A percentile compares a stretch with the other conserved stretches of the same genome.
These are phyloP conservation scores for Deakozyma indianensis DNA, from an alignment of 805 yeast species.

Conservation along the genomic window DNA sequence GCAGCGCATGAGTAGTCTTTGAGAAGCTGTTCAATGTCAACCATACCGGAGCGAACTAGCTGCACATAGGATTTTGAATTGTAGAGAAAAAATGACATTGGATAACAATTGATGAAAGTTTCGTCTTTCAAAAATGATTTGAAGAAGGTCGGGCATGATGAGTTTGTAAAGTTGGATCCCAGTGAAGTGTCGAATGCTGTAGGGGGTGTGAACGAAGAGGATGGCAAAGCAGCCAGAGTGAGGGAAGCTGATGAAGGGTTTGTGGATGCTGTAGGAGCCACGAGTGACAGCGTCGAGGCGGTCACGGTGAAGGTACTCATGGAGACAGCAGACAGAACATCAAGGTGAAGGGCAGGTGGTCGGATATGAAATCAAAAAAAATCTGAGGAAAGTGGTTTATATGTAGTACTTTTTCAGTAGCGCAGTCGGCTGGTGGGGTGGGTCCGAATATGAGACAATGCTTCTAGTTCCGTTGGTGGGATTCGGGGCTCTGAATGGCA, in stretches of 20 bases:
- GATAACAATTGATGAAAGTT: conserved; percentile 15
- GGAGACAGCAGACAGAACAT: too few species aligned
- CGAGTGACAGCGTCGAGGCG: neutral
- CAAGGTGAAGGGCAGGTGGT: too few species aligned
- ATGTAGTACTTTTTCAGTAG: too few species aligned
- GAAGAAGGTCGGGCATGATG: conserved; percentile 16
- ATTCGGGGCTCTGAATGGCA: too few species aligned
- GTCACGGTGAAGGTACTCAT: neutral
- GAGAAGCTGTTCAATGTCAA: conserved; percentile 13
- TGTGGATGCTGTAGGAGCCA: neutral
- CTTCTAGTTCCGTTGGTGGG: too few species aligned
- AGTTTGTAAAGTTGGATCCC: conserved; percentile 15
- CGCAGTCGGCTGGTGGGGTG: too few species aligned
- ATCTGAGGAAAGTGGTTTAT: too few species aligned
- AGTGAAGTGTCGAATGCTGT: conserved; percentile 18
- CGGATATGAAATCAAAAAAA: too few species aligned
- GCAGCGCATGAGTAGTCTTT: conserved; percentile 14
- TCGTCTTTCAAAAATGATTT: conserved; percentile 11
- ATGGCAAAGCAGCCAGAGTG: neutral
- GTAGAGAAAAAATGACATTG: conserved; percentile 18
- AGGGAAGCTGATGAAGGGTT: neutral
- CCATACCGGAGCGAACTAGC: conserved; percentile 14
- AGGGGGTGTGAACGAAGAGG: conserved; percentile 6
- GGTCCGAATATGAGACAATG: too few species aligned
- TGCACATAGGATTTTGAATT: conserved; percentile 17